Evolutionary conservation across 768 basidiomycete species (phyloP), one percentile per base, ranked within the genome.

Genomic region (Paxillus ammoniavirescens): DNA sequence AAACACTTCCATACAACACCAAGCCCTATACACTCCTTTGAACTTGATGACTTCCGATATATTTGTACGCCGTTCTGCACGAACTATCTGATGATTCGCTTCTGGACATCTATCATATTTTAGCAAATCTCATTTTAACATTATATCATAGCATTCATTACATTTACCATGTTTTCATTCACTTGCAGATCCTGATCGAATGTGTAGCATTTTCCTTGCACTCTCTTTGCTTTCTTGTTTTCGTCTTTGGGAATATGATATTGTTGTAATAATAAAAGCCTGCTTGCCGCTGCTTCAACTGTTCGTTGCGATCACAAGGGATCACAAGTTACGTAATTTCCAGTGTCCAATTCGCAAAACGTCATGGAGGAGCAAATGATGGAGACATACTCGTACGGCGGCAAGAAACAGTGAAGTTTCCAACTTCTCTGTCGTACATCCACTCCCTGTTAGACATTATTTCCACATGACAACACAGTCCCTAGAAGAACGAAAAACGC

Each of bases 111-210:
- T 54, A 5, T 52, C 65, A 54, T 72, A 70, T 58, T 52, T 53
- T 70, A 72, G 62, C 64, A 72, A 57, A 37, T 49, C 41, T 53
- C 60, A 60, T 56, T 69, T 70, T 68, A 70, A 64, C 59, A 36
- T 66, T 68, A 62, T 68, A 60, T 56, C 52, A 68, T 58, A 64
- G 61, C 67, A 72, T 65, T 63, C 60, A 45, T 44, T 53, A 38
- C 66, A 68, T 66, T 45, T 52, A 37, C 33, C 2, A 42, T 57
- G 56, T 57, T 59, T 57, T 66, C 59, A 33, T 37, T 60, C 52
- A 47, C 43, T 68, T 59, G 48, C 58, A 56, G 58, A 48, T 67
- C 47, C 42, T 44, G 53, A 49, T 68, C 53, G 62, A 58, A 50
- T 46, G 61, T 71, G 68, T 70, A 72, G 59, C 66, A 70, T 59